These are phyloP conservation scores for Ensete ventricosum DNA, from an alignment of 176 grass and related monocot genomes.

Conservation along the genomic window DNA sequence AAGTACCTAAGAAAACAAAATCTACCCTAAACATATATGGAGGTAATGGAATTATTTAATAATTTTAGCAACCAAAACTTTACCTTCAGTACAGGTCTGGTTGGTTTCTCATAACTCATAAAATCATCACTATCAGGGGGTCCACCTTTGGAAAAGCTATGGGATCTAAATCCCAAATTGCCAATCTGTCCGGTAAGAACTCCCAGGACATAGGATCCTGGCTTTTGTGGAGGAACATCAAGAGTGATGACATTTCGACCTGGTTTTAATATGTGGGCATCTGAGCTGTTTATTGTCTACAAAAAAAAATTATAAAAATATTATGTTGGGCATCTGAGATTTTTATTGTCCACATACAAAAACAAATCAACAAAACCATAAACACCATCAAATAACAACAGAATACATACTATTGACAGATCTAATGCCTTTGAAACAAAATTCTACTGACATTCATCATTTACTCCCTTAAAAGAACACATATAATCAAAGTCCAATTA, in stretches of 20 bases:
- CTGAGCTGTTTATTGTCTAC: constrained; percentile 76
- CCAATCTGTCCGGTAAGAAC: constrained; percentile 95
- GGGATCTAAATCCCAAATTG: constrained; percentile 89
- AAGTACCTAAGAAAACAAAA: not conserved
- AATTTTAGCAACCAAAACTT: constrained; percentile 15
- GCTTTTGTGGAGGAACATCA: constrained; percentile 86
- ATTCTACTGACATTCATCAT: not conserved
- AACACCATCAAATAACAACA: not conserved
- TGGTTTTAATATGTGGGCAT: constrained; percentile 62
- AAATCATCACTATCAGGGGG: constrained; percentile 82
- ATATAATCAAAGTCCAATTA: not conserved
- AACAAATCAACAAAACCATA: not conserved
- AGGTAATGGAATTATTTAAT: constrained; percentile 1
- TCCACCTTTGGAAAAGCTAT: constrained; percentile 93
- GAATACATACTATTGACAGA: not conserved
- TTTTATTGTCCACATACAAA: not conserved
- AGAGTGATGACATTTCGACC: constrained; percentile 74
- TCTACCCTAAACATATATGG: not conserved
- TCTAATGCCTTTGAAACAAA: not conserved
- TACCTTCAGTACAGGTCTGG: constrained; percentile 93
- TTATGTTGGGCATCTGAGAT: too few species aligned
- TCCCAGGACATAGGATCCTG: constrained; percentile 92
- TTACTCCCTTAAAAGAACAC: not conserved
- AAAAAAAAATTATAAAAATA: constrained; percentile 5
- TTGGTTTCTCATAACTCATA: constrained; percentile 97